Conservation (phyloP, 306 rosid genomes). For the Senna siamea region DNA sequence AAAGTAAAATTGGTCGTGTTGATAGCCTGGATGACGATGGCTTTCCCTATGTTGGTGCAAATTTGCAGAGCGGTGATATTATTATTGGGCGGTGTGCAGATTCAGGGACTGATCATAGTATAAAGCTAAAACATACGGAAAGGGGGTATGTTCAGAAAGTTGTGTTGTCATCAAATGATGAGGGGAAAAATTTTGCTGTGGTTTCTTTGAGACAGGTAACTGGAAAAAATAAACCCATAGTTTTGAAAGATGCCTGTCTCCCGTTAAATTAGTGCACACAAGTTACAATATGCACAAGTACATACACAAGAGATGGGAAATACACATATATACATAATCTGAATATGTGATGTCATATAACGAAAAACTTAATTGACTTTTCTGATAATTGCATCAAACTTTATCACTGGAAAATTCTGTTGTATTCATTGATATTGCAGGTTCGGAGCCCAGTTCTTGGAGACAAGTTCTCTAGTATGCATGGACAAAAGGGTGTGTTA, state of each 20-base stretch:
- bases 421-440: slow-evolving; percentile 46
- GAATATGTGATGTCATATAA: slow-evolving; percentile 30
- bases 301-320: slow-evolving; percentile 1
- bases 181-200: slow-evolving; percentile 87
- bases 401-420: slow-evolving; percentile 22
- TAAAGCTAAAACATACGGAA: slow-evolving; percentile 90
- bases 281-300: slow-evolving; percentile 1
- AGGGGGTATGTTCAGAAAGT: slow-evolving; percentile 95
- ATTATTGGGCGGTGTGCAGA: slow-evolving; percentile 88
- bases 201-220: slow-evolving; percentile 96
- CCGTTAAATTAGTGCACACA: slow-evolving; percentile 8
- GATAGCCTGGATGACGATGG: slow-evolving; percentile 98
- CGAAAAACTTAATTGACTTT: slow-evolving; percentile 26
- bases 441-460: slow-evolving; percentile 94
- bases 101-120: slow-evolving; percentile 85
- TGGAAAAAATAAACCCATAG: background rate
- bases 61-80: slow-evolving; percentile 89
- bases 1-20: slow-evolving; percentile 85
- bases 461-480: slow-evolving; percentile 99
- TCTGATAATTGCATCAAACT: slow-evolving; percentile 10
- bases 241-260: slow-evolving; percentile 9
- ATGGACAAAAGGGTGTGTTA: slow-evolving; percentile 98
- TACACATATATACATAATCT: slow-evolving; percentile 17
- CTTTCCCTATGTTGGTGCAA: slow-evolving; percentile 84
- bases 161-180: slow-evolving; percentile 89